Percentiles rank a stretch among this genome's conserved stretches.
These are phyloP conservation scores for Monosporascus cannonballus DNA, from an alignment of 2,329 filamentous ascomycete species.

Conservation along the genomic window DNA sequence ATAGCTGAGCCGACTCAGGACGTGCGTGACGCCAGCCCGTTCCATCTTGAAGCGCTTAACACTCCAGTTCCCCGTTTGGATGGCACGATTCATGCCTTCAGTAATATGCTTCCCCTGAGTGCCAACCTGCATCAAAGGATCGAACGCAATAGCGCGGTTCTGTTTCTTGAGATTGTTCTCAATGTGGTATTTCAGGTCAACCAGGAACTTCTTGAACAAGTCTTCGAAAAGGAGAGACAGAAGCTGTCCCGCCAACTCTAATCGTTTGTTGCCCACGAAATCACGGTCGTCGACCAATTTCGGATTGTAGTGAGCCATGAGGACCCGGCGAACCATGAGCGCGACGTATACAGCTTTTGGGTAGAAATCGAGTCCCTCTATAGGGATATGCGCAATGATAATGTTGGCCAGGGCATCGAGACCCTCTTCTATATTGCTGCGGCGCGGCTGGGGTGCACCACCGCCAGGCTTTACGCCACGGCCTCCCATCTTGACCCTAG, in stretches of 20 bases:
- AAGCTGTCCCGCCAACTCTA: slow-evolving; percentile 92
- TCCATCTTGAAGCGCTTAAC: slow-evolving; percentile 99
- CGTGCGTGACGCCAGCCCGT: slow-evolving; percentile 90
- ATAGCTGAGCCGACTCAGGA: slow-evolving; percentile 90
- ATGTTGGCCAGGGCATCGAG: slow-evolving; percentile 89
- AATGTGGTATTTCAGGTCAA: slow-evolving; percentile 84
- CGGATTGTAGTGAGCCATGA: slow-evolving; percentile 88
- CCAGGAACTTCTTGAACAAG: slow-evolving; percentile 91
- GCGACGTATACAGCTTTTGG: slow-evolving; percentile 97
- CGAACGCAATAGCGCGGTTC: slow-evolving; percentile 80
- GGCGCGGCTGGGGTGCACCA: slow-evolving; percentile 47
- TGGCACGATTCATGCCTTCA: slow-evolving; percentile 87
- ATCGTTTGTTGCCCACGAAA: slow-evolving; percentile 94
- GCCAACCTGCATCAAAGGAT: slow-evolving; percentile 78
- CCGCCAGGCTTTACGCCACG: slow-evolving; percentile 47
- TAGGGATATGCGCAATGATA: slow-evolving; percentile 89
- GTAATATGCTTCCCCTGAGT: slow-evolving; percentile 85
- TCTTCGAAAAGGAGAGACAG: slow-evolving; percentile 93
- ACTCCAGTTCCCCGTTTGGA: slow-evolving; percentile 96
- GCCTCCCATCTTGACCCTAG: slow-evolving; percentile 80
- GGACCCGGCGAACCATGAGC: slow-evolving; percentile 91
- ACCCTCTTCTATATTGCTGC: slow-evolving; percentile 85
- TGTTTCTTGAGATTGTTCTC: slow-evolving; percentile 95
- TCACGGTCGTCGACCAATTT: slow-evolving; percentile 92
- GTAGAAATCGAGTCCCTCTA: slow-evolving; percentile 86